These are phyloP conservation scores for Leishmania braziliensis DNA, from an alignment of 208 protist genomes.

Conservation along the genomic window DNA sequence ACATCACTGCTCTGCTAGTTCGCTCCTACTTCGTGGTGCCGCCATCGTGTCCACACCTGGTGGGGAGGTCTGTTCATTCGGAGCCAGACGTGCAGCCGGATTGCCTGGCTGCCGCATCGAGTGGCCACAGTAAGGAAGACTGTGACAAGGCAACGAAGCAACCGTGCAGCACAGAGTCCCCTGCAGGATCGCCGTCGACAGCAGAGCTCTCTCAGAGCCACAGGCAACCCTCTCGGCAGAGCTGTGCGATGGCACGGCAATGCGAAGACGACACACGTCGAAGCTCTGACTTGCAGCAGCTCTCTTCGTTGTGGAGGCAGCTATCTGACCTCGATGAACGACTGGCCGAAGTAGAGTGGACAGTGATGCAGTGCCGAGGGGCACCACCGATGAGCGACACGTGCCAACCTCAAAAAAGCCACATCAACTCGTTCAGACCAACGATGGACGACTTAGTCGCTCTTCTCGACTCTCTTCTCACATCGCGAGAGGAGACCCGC, in stretches of 20 bases:
- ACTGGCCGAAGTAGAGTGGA: background rate
- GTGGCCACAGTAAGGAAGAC: background rate
- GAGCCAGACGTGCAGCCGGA: background rate
- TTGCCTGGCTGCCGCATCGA: background rate
- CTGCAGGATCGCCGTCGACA: background rate
- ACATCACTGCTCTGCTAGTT: background rate
- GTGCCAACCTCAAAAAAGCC: background rate
- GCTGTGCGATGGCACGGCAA: background rate
- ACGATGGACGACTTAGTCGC: slow-evolving; percentile 12
- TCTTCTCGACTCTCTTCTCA: slow-evolving; percentile 13
- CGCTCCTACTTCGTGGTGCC: background rate
- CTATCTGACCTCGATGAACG: background rate
- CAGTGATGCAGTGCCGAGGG: background rate
- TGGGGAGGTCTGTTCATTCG: background rate
- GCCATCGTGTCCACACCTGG: background rate
- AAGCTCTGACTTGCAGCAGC: background rate
- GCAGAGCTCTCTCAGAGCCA: background rate
- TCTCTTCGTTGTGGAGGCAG: background rate
- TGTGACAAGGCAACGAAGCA: background rate
- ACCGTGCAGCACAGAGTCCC: background rate
- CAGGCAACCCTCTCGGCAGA: background rate
- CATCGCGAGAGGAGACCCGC: background rate
- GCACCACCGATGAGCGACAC: background rate
- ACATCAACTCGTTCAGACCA: background rate
- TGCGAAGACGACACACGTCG: background rate